Evolutionary conservation across 192 early-diverging fungal species (phyloP).

Genomic region (Pilaira anomala): DNA sequence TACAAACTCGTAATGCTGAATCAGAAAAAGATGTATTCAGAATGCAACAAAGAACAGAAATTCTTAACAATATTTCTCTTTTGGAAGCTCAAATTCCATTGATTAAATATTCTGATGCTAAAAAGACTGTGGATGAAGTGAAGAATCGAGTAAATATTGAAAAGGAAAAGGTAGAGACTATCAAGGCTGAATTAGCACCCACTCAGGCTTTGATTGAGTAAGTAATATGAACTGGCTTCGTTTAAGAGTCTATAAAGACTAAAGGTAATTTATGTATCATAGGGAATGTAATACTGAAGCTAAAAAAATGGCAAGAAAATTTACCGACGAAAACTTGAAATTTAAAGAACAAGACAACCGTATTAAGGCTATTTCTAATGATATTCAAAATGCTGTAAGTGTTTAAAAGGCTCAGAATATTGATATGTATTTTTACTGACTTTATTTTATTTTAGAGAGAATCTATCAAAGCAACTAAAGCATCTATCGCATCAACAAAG

Average conservation of each 20-base stretch:
- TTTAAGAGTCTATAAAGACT: too few species aligned
- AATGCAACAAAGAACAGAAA: conserved; percentile 67
- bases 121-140: conserved; percentile 42
- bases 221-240: conserved; percentile 4
- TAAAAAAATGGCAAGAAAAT: neutral
- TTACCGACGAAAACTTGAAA: too few species aligned
- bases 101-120: conserved; percentile 54
- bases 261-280: neutral
- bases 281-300: neutral
- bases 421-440: too few species aligned
- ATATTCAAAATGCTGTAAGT: too few species aligned
- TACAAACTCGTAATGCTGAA: conserved; percentile 65
- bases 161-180: conserved; percentile 13
- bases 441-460: neutral
- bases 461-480: neutral
- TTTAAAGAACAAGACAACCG: too few species aligned
- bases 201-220: conserved; percentile 32
- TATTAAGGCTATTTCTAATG: too few species aligned
- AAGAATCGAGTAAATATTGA: conserved; percentile 12
- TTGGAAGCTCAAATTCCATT: conserved; percentile 59
- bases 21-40: conserved; percentile 75
- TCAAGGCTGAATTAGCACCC: conserved; percentile 41
- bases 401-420: too few species aligned
- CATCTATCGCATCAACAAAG: neutral
- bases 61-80: conserved; percentile 54